A percentile compares a stretch with the other conserved stretches of the same genome.
Conservation (phyloP, 768 basidiomycete species). For the Aureoboletus auriporus region DNA sequence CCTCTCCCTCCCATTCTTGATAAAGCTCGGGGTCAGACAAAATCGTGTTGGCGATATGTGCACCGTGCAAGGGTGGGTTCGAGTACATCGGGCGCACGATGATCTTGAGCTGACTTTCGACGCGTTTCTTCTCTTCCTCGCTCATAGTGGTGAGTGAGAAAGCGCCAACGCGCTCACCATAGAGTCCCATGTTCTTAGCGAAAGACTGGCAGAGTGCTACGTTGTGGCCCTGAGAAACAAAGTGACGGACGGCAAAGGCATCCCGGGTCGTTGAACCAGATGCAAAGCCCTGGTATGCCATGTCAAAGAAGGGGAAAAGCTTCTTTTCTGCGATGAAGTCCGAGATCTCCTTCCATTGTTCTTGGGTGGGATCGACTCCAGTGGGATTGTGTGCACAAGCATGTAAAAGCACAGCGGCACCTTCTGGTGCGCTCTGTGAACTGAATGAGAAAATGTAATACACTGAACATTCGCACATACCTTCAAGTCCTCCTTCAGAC, state of each 20-base stretch:
- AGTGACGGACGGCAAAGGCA: slow-evolving; percentile 93
- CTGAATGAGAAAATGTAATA: slow-evolving; percentile 9
- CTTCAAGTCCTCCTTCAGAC: slow-evolving; percentile 82
- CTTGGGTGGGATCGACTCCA: slow-evolving; percentile 90
- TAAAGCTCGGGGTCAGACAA: slow-evolving; percentile 73
- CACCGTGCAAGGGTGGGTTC: slow-evolving; percentile 91
- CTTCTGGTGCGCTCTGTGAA: slow-evolving; percentile 60
- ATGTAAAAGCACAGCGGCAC: slow-evolving; percentile 85
- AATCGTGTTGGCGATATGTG: slow-evolving; percentile 82
- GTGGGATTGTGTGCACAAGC: slow-evolving; percentile 99
- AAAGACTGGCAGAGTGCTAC: slow-evolving; percentile 91
- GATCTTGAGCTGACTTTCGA: slow-evolving; percentile 94
- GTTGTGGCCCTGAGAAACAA: slow-evolving; percentile 87
- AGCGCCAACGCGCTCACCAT: slow-evolving; percentile 97
- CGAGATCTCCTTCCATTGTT: slow-evolving; percentile 90
- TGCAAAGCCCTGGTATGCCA: slow-evolving; percentile 99
- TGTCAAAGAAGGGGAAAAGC: slow-evolving; percentile 98
- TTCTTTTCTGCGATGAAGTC: slow-evolving; percentile 83
- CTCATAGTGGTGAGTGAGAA: slow-evolving; percentile 77
- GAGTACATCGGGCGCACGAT: slow-evolving; percentile 96
- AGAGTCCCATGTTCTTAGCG: slow-evolving; percentile 99
- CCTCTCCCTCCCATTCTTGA: slow-evolving; percentile 84
- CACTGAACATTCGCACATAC: slow-evolving; percentile 38
- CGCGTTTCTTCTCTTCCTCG: slow-evolving; percentile 75
- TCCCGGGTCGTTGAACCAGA: slow-evolving; percentile 88